These are phyloP conservation scores for Calophaca sinica DNA, from an alignment of 306 rosid species.

Conservation along the genomic window DNA sequence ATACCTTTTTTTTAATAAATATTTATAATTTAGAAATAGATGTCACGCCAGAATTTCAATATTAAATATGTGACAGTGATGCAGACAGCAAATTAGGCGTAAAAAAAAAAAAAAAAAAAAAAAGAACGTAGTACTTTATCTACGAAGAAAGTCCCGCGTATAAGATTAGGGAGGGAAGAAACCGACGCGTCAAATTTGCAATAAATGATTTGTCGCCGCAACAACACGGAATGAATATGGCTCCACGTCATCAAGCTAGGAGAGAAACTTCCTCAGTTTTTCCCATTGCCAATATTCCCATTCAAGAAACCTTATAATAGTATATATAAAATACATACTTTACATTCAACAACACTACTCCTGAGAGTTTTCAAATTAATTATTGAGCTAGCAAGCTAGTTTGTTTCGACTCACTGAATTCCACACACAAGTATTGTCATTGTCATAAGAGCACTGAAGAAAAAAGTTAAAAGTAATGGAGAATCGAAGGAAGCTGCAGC, in stretches of 20 bases:
- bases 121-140: neutral
- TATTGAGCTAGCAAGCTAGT: too few species aligned
- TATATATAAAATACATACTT: too few species aligned
- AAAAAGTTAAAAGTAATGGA: neutral
- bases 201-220: constrained; percentile 38
- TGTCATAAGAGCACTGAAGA: neutral
- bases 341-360: too few species aligned
- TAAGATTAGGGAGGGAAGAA: constrained; percentile 8
- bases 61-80: constrained; percentile 33
- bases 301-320: neutral
- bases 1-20: neutral
- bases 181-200: constrained; percentile 57
- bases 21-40: too few species aligned
- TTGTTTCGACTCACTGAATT: too few species aligned
- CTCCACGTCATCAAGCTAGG: constrained; percentile 19
- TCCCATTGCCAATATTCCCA: constrained; percentile 16
- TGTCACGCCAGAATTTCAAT: neutral
- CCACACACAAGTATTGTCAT: constrained; percentile 1
- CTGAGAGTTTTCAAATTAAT: too few species aligned
- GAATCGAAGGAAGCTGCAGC: constrained; percentile 45
- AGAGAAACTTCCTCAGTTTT: constrained; percentile 45
- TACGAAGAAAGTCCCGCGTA: constrained; percentile 49
- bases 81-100: constrained; percentile 46
- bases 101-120: neutral
- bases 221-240: constrained; percentile 39